A percentile compares a stretch with the other conserved stretches of the same genome.
These are phyloP conservation scores for Xylaria intraflava DNA, from an alignment of 495 filamentous ascomycete genomes.

Conservation along the genomic window DNA sequence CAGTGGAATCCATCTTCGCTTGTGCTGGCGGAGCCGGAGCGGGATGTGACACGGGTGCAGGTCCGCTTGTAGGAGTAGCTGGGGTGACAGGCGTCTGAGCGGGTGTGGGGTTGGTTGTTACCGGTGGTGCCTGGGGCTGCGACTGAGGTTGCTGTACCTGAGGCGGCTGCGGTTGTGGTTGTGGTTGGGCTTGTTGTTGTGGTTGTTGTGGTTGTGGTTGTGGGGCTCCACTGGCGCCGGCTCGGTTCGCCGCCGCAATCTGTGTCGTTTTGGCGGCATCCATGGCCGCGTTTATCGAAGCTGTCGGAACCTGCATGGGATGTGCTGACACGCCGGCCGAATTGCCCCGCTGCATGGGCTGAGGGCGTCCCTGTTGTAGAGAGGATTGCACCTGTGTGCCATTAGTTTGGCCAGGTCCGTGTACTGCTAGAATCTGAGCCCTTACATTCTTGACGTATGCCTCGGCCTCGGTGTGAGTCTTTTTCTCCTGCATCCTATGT, in stretches of 20 bases:
- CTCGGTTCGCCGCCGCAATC: conserved; percentile 27
- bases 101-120: conserved; percentile 14
- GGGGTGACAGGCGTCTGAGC: conserved; percentile 19
- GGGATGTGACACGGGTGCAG: not conserved
- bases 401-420: conserved; percentile 8
- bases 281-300: conserved; percentile 42
- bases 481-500: conserved; percentile 24
- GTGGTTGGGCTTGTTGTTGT: conserved; percentile 13
- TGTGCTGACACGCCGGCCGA: conserved; percentile 14
- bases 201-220: conserved; percentile 18
- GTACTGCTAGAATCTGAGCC: conserved; percentile 18
- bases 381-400: conserved; percentile 16
- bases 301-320: conserved; percentile 22
- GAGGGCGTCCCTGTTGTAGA: conserved; percentile 17
- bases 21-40: not conserved
- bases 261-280: conserved; percentile 49
- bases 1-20: conserved; percentile 37
- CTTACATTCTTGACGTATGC: conserved; percentile 29
- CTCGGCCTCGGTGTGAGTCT: conserved; percentile 27
- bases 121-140: conserved; percentile 13
- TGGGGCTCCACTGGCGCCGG: conserved; percentile 15
- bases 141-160: conserved; percentile 16
- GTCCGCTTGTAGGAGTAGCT: conserved; percentile 32
- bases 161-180: conserved; percentile 5
- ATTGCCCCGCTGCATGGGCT: conserved; percentile 19